These are phyloP conservation scores for Domatiomyces globalis DNA, from an alignment of 2,329 filamentous ascomycete species.

Conservation along the genomic window DNA sequence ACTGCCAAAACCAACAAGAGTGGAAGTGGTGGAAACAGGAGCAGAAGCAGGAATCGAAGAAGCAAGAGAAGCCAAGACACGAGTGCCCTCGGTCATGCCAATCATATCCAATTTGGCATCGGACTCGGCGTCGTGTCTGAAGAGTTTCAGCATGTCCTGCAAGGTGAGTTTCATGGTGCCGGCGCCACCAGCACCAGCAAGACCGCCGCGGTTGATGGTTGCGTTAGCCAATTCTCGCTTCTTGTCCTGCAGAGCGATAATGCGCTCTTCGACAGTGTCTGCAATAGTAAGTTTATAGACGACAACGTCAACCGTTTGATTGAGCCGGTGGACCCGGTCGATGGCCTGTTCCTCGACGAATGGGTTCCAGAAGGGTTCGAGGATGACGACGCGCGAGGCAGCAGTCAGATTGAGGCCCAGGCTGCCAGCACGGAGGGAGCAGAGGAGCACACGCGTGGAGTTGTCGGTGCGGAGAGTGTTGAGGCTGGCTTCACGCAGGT, in stretches of 20 bases:
- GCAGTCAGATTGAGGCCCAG: conserved; percentile 89
- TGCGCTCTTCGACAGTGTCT: conserved; percentile 80
- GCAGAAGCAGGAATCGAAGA: background rate
- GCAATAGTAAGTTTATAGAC: conserved; percentile 88
- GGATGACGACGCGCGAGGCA: conserved; percentile 79
- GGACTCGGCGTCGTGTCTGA: conserved; percentile 53
- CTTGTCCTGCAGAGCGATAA: conserved; percentile 84
- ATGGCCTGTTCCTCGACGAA: conserved; percentile 99
- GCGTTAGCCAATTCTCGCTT: conserved; percentile 85
- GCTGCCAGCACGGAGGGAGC: conserved; percentile 85
- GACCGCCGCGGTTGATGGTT: conserved; percentile 47
- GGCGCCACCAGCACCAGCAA: conserved; percentile 39
- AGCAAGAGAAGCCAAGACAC: background rate
- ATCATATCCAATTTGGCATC: conserved; percentile 18
- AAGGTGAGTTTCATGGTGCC: conserved; percentile 69
- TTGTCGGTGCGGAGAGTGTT: conserved; percentile 60
- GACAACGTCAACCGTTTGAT: conserved; percentile 84
- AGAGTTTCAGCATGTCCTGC: conserved; percentile 85
- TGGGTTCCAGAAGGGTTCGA: conserved; percentile 98
- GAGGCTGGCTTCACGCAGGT: conserved; percentile 76
- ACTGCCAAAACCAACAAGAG: background rate
- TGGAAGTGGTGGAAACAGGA: background rate
- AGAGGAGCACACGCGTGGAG: conserved; percentile 68
- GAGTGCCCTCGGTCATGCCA: conserved; percentile 2
- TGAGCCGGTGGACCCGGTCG: conserved; percentile 94